Conservation (phyloP, 257 asterid genomes). For the Thymus quinquecostatus region DNA sequence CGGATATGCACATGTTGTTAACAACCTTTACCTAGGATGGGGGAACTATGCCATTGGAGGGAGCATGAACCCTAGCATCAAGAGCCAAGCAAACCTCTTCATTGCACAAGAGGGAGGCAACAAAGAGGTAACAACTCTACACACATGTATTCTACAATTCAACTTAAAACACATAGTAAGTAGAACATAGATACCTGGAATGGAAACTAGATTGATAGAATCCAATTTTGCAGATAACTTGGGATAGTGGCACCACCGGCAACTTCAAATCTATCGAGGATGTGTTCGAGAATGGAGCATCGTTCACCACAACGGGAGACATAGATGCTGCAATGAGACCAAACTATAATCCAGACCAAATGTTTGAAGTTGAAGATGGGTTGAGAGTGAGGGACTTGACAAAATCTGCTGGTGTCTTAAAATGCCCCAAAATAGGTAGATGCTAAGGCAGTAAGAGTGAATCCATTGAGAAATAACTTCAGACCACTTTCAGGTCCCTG, state of each 20-base stretch:
- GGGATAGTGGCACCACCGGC: constrained; percentile 46
- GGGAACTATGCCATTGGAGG: constrained; percentile 89
- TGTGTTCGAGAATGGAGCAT: constrained; percentile 80
- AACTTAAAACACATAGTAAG: too few relatives aligned
- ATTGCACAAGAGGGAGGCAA: constrained; percentile 64
- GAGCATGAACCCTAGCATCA: constrained; percentile 82
- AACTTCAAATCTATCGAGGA: constrained; percentile 65
- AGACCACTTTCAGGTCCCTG: background rate
- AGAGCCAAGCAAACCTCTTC: constrained; percentile 85
- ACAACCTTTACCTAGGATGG: constrained; percentile 82
- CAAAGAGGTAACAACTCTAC: constrained; percentile 55
- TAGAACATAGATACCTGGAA: background rate
- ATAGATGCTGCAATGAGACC: constrained; percentile 50
- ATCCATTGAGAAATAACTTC: background rate
- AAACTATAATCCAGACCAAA: constrained; percentile 62
- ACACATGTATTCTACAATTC: too few relatives aligned
- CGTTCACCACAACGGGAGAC: constrained; percentile 41
- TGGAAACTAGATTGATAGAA: background rate
- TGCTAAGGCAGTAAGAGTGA: constrained; percentile 41
- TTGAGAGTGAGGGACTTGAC: constrained; percentile 53
- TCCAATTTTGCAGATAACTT: constrained; percentile 50
- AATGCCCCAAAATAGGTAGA: constrained; percentile 48
- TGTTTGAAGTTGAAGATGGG: constrained; percentile 62
- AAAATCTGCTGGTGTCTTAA: constrained; percentile 64
- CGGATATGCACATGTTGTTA: constrained; percentile 91